phyloP scores from a whole-genome alignment of 2,329 filamentous ascomycete species.

The Diaporthe destruens region DNA sequence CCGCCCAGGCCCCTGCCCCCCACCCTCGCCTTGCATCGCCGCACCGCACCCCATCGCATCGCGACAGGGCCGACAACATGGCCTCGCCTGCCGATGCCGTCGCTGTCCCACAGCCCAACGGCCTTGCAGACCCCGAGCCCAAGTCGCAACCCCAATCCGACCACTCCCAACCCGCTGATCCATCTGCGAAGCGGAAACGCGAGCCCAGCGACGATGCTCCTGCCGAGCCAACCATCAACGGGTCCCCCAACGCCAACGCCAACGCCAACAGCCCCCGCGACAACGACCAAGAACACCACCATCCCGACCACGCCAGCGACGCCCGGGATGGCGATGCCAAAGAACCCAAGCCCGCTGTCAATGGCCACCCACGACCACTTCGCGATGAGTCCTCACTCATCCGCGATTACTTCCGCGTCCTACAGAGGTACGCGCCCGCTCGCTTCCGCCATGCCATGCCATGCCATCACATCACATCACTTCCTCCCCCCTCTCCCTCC shows the following conservation, averaged over 20 bases:
- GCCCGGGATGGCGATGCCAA: conserved; percentile 33
- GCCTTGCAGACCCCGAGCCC: conserved; percentile 46
- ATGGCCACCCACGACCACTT: conserved; percentile 45
- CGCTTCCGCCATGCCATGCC: conserved; percentile 39
- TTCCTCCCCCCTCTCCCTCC: background rate
- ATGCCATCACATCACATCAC: conserved; percentile 43
- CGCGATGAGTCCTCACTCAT: conserved; percentile 54
- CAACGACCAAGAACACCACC: background rate
- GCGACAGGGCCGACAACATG: conserved; percentile 45
- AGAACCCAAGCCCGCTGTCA: conserved; percentile 47
- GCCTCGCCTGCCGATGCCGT: conserved; percentile 48
- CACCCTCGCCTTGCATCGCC: conserved; percentile 27
- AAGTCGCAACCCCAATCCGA: conserved; percentile 44
- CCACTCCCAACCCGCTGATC: conserved; percentile 48
- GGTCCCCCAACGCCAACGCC: background rate
- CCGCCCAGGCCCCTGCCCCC: conserved; percentile 35
- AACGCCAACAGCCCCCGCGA: background rate
- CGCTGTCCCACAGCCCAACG: conserved; percentile 49
- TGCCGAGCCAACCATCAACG: conserved; percentile 42
- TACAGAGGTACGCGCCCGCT: conserved; percentile 55
- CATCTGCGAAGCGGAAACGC: conserved; percentile 69
- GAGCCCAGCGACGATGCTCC: conserved; percentile 59
- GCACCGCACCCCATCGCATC: conserved; percentile 33
- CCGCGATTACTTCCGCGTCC: conserved; percentile 57
- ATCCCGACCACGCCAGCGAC: conserved; percentile 45